phyloP scores from a whole-genome alignment of 345 rosid species.

The Physaria fendleri region DNA sequence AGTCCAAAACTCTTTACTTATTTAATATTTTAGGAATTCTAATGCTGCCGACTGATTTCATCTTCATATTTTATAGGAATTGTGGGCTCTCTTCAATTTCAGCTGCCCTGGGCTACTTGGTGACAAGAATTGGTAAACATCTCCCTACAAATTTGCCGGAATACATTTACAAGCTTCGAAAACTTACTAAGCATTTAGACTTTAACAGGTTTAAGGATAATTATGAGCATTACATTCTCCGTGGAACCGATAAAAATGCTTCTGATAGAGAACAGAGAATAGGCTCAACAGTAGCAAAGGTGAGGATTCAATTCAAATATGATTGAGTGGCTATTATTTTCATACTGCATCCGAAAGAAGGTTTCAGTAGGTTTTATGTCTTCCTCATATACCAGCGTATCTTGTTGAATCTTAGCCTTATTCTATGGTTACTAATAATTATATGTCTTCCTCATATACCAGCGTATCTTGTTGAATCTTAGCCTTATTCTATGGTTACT shows the following conservation, averaged over 20 bases:
- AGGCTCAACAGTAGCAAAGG: conserved; percentile 95
- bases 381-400: conserved; percentile 1
- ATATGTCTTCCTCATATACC: background rate
- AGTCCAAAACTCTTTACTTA: background rate
- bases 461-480: background rate
- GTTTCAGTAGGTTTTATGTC: background rate
- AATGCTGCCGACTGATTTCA: background rate
- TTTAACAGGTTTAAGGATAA: conserved; percentile 74
- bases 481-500: background rate
- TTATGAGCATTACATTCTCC: conserved; percentile 67
- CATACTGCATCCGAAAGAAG: background rate
- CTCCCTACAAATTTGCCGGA: conserved; percentile 1
- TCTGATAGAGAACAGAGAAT: conserved; percentile 80
- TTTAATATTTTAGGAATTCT: background rate
- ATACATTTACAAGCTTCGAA: conserved; percentile 19
- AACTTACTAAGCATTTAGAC: conserved; percentile 7
- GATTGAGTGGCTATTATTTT: background rate
- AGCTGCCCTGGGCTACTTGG: conserved; percentile 83
- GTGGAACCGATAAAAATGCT: conserved; percentile 91
- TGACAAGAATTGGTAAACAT: conserved; percentile 67
- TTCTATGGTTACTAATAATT: too few relatives aligned
- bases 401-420: background rate
- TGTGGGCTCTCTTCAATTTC: conserved; percentile 96
- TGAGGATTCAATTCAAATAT: conserved; percentile 23
- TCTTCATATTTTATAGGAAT: conserved; percentile 48